Evolutionary conservation across 225 moss, liverwort and hornwort genomes (phyloP).

Genomic region (Thuidium tamariscinum): DNA sequence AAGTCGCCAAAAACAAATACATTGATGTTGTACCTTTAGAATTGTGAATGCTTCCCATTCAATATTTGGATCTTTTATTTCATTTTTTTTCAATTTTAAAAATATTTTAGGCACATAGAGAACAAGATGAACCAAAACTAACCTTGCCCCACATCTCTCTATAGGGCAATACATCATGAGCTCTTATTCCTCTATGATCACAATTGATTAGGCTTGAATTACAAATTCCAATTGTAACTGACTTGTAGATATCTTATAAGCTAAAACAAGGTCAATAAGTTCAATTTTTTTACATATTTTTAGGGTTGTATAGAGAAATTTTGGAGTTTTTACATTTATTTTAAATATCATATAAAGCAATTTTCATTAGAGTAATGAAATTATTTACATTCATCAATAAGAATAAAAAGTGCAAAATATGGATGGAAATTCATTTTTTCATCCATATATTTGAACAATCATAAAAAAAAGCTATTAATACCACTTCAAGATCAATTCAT

Average conservation of each 20-base stretch:
- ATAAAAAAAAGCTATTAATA: not conserved
- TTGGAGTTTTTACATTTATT: not conserved
- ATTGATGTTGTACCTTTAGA: rapidly evolving
- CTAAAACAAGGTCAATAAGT: rapidly evolving
- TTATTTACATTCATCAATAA: no score
- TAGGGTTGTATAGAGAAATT: rapidly evolving
- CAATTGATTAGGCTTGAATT: not conserved
- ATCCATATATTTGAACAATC: not conserved
- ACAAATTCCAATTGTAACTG: rapidly evolving
- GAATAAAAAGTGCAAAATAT: not conserved
- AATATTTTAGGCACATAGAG: not conserved
- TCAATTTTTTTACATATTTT: rapidly evolving
- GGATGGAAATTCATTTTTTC: not conserved
- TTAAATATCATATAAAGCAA: not conserved
- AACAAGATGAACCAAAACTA: rapidly evolving
- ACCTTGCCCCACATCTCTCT: rapidly evolving
- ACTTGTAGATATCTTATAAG: not conserved
- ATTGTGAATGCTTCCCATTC: rapidly evolving
- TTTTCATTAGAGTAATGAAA: not conserved
- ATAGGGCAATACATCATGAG: rapidly evolving
- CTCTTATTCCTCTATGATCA: rapidly evolving
- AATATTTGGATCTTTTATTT: no score
- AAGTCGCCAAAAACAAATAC: not conserved
- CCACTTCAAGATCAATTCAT: not conserved
- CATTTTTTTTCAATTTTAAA: not conserved